phyloP scores from a whole-genome alignment of 345 rosid genomes.

The Citrus reticulata region DNA sequence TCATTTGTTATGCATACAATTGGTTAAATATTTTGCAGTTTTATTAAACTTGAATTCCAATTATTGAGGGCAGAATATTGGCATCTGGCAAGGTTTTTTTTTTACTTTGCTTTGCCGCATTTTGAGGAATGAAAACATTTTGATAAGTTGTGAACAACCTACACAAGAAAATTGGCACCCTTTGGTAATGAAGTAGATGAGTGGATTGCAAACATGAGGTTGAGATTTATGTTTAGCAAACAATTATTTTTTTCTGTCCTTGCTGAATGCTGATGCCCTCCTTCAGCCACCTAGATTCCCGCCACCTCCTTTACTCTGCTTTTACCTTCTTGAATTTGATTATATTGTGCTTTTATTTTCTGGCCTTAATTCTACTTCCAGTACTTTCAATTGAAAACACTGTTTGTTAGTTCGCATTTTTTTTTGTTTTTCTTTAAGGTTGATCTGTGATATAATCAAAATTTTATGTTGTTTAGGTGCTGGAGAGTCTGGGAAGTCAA shows the following conservation, averaged over 20 bases:
- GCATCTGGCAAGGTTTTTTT: constrained; percentile 7
- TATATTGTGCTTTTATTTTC: not conserved
- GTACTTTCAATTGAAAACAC: not conserved
- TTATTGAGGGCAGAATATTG: not conserved
- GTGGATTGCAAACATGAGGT: not conserved
- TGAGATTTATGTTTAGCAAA: not conserved
- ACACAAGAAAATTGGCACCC: not conserved
- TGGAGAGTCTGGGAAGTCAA: constrained; percentile 99
- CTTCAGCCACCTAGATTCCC: not conserved
- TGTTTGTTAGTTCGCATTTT: not conserved
- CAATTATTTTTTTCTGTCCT: not conserved
- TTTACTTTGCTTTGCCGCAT: not conserved
- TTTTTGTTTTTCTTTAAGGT: not conserved
- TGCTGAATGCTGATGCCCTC: not conserved
- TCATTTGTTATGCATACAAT: not conserved
- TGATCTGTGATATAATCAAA: not conserved
- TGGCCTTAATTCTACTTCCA: not conserved
- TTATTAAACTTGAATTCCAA: not conserved
- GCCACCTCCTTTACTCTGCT: not conserved
- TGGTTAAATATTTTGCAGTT: not conserved
- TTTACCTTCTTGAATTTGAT: not conserved
- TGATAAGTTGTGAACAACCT: not conserved
- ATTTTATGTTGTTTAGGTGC: constrained; percentile 54
- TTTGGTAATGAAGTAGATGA: not conserved
- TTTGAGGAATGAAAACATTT: not conserved